Conservation (phyloP, 129 eudicot genomes). For the Calendula officinalis region DNA sequence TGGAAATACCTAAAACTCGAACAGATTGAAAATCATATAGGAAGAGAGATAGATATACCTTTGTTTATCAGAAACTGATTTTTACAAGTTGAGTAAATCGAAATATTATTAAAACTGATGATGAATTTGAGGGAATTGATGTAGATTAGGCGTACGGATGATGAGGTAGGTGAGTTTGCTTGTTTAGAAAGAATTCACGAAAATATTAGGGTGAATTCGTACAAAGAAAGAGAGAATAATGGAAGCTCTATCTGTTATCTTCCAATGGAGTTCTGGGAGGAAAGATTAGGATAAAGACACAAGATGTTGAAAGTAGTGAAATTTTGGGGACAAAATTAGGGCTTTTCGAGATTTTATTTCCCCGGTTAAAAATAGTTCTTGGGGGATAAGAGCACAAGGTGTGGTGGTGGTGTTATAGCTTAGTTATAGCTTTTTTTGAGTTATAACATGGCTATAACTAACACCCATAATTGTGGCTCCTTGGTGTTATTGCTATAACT, state of each 20-base stretch:
- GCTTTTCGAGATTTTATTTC: conserved; percentile 15
- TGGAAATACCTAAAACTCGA: conserved; percentile 16
- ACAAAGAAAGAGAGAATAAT: not conserved
- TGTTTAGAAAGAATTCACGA: conserved; percentile 11
- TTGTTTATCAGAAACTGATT: conserved; percentile 1
- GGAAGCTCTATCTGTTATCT: conserved; percentile 32
- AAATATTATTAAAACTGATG: not conserved
- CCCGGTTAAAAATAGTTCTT: not conserved
- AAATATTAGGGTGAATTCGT: conserved; percentile 4
- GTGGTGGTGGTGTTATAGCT: conserved; percentile 3
- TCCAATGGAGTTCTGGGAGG: conserved; percentile 32
- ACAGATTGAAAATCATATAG: not conserved
- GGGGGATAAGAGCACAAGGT: not conserved
- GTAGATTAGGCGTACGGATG: conserved; percentile 20
- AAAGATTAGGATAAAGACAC: conserved; percentile 38
- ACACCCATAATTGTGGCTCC: too few relatives aligned
- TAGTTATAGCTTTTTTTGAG: too few relatives aligned
- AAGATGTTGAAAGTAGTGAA: conserved; percentile 30
- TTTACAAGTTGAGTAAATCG: not conserved
- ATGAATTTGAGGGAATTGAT: conserved; percentile 10
- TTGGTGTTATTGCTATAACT: too few relatives aligned
- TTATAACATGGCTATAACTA: too few relatives aligned
- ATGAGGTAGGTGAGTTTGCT: conserved; percentile 17
- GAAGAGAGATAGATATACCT: conserved; percentile 11
- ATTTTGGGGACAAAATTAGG: conserved; percentile 33